These are phyloP conservation scores for Xylaria sp. DNA, from an alignment of 2,329 filamentous ascomycete species.

Conservation along the genomic window DNA sequence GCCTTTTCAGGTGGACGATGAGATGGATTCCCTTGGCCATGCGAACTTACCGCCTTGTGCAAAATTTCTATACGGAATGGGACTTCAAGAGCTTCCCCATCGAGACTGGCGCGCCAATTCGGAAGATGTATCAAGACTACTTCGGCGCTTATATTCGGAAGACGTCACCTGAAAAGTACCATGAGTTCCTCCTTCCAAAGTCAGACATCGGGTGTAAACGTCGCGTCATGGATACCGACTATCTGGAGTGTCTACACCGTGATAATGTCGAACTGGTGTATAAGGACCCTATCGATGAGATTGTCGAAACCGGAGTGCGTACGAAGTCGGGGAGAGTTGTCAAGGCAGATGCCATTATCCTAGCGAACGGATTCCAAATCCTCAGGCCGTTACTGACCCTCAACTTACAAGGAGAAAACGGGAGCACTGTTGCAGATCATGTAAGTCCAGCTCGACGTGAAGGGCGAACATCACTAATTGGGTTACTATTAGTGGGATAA, in stretches of 20 bases:
- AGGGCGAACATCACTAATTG: background rate
- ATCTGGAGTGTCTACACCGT: conserved; percentile 17
- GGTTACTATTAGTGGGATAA: conserved; percentile 10
- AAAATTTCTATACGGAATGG: background rate
- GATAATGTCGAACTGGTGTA: conserved; percentile 22
- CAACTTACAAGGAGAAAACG: conserved; percentile 15
- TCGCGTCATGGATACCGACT: conserved; percentile 23
- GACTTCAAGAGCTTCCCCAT: conserved; percentile 15
- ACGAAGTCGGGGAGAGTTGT: conserved; percentile 20
- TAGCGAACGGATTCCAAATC: conserved; percentile 22
- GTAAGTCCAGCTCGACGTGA: conserved; percentile 4
- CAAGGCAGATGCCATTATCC: conserved; percentile 20
- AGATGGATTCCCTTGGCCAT: conserved; percentile 24
- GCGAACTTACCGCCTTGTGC: conserved; percentile 7
- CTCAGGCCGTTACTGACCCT: background rate
- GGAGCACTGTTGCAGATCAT: conserved; percentile 11
- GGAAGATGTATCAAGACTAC: conserved; percentile 9
- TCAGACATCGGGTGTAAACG: conserved; percentile 22
- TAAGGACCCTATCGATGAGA: conserved; percentile 20
- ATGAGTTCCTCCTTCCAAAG: conserved; percentile 20
- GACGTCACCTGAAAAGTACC: conserved; percentile 16
- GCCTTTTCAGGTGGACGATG: conserved; percentile 21
- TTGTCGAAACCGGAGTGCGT: conserved; percentile 19
- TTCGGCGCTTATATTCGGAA: conserved; percentile 9
- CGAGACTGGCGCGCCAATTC: conserved; percentile 3